Evolutionary conservation across 768 basidiomycete species (phyloP).

Genomic region (Sarcodon aspratus): DNA sequence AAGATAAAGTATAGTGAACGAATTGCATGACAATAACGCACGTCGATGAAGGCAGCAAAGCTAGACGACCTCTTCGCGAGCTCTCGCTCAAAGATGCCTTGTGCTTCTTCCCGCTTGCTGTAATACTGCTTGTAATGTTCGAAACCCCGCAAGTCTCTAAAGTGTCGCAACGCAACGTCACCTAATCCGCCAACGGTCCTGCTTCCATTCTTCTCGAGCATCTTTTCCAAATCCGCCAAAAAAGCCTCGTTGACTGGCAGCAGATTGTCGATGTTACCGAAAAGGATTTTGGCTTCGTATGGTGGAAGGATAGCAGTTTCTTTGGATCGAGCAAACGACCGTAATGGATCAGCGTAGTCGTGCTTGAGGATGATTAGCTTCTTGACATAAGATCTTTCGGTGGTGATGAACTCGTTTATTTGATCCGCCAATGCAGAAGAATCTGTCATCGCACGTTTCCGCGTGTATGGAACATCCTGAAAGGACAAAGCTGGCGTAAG

Average conservation of each 20-base stretch:
- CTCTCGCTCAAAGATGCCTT: conserved; percentile 77
- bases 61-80: conserved; percentile 68
- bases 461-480: conserved; percentile 20
- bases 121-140: conserved; percentile 91
- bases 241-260: conserved; percentile 86
- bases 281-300: conserved; percentile 89
- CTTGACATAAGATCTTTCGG: conserved; percentile 82
- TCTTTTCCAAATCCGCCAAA: conserved; percentile 70
- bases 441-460: conserved; percentile 50
- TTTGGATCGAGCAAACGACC: conserved; percentile 63
- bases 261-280: conserved; percentile 88
- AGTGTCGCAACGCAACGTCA: conserved; percentile 79
- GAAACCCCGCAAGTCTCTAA: conserved; percentile 75
- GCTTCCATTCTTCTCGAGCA: conserved; percentile 51
- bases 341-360: conserved; percentile 86
- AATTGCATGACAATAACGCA: conserved; percentile 25
- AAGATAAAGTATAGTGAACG: conserved; percentile 3
- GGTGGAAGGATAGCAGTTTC: conserved; percentile 79
- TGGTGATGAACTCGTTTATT: conserved; percentile 78
- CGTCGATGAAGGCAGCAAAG: conserved; percentile 83
- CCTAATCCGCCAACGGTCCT: conserved; percentile 57
- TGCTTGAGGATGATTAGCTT: conserved; percentile 74
- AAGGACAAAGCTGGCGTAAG: not conserved
- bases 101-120: conserved; percentile 87
- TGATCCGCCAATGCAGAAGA: conserved; percentile 58